Conservation (phyloP, 2,329 filamentous ascomycete species). For the Beauveria caledonica region DNA sequence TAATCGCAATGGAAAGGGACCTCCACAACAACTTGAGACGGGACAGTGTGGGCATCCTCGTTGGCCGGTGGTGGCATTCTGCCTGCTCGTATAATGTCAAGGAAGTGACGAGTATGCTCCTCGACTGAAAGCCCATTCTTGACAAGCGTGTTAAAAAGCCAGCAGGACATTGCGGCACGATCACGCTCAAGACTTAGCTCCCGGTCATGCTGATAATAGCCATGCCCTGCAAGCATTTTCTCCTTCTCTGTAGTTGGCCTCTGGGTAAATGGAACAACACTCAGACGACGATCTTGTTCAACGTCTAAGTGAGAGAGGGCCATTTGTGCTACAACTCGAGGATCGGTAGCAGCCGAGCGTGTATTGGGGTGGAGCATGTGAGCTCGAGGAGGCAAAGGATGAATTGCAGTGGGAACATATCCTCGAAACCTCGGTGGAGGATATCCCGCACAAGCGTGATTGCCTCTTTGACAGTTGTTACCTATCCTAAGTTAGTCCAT, state of each 20-base stretch:
- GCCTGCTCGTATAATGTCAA: constrained; percentile 59
- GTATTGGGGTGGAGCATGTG: constrained; percentile 36
- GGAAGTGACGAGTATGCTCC: constrained; percentile 62
- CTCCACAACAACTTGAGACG: constrained; percentile 68
- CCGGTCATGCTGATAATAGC: constrained; percentile 69
- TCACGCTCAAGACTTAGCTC: constrained; percentile 81
- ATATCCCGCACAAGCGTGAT: constrained; percentile 91
- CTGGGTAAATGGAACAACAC: constrained; percentile 24
- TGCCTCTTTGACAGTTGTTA: constrained; percentile 83
- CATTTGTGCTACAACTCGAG: constrained; percentile 46
- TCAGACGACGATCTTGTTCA: constrained; percentile 20
- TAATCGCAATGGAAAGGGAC: constrained; percentile 90
- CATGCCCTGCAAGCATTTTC: constrained; percentile 76
- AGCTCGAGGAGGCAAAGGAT: constrained; percentile 29
- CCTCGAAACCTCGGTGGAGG: constrained; percentile 60
- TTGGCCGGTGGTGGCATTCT: constrained; percentile 43
- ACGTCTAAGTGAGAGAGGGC: constrained; percentile 42
- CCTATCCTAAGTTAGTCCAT: constrained; percentile 39
- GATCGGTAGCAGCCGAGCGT: constrained; percentile 36
- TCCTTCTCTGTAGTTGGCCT: constrained; percentile 62
- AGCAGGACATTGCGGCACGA: constrained; percentile 71
- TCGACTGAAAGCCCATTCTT: constrained; percentile 59
- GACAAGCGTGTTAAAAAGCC: constrained; percentile 73
- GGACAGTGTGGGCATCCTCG: constrained; percentile 53
- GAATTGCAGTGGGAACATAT: constrained; percentile 48